Percentiles rank a stretch among this genome's conserved stretches.
Evolutionary conservation across 176 grass and related monocot species (phyloP).

Genomic region (Ampelocalamus luodianensis): DNA sequence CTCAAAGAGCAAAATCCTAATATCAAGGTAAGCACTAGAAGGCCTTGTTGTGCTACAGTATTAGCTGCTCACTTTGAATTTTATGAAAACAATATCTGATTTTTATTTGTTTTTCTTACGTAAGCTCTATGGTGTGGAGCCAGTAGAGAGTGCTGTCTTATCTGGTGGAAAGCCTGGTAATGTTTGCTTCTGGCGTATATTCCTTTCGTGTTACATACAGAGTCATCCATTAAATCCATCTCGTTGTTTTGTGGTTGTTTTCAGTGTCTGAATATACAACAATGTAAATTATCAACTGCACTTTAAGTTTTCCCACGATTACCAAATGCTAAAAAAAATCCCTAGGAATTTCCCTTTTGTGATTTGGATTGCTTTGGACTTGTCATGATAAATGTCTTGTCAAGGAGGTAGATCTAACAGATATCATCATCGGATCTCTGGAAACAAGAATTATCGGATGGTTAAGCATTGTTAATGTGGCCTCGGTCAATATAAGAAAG

Average conservation of each 20-base stretch:
- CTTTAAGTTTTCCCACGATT: neutral
- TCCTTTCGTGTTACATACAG: neutral
- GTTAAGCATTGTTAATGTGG: neutral
- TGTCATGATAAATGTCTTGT: conserved; percentile 26
- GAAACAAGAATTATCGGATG: neutral
- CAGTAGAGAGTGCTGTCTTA: conserved; percentile 80
- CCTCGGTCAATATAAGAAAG: neutral
- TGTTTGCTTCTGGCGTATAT: conserved; percentile 17
- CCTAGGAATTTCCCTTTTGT: conserved; percentile 2
- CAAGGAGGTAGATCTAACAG: neutral
- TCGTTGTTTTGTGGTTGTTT: neutral
- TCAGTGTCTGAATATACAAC: neutral
- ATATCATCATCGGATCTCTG: neutral
- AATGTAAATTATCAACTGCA: neutral
- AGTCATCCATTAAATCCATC: conserved; percentile 12
- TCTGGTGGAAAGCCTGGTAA: conserved; percentile 89
- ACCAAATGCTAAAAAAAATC: neutral
- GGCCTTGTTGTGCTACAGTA: neutral
- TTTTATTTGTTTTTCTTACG: conserved; percentile 32
- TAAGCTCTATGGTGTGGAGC: conserved; percentile 88
- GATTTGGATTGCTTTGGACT: conserved; percentile 2
- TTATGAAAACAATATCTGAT: conserved; percentile 31
- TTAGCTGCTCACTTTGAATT: conserved; percentile 19
- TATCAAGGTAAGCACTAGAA: conserved; percentile 57
- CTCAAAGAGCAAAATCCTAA: conserved; percentile 78